These are phyloP conservation scores for Monosporascus sp. DNA, from an alignment of 2,329 filamentous ascomycete genomes.

Conservation along the genomic window DNA sequence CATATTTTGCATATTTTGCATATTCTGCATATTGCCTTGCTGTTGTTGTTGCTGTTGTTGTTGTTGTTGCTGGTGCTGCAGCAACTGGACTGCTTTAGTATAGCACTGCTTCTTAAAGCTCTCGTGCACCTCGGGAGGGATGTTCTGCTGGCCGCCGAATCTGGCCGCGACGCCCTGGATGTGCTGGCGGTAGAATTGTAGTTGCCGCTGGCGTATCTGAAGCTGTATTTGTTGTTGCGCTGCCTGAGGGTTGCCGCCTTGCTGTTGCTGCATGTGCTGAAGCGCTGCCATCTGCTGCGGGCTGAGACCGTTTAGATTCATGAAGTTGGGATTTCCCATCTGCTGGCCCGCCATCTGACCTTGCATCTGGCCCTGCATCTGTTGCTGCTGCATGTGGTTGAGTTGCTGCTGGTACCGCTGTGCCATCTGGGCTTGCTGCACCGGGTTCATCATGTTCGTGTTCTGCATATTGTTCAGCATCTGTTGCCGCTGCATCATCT, in stretches of 20 bases:
- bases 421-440: slow-evolving; percentile 34
- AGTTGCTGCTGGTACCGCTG: slow-evolving; percentile 28
- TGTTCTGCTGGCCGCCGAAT: slow-evolving; percentile 37
- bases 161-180: slow-evolving; percentile 29
- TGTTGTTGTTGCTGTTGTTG: slow-evolving; percentile 31
- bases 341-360: slow-evolving; percentile 33
- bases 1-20: slow-evolving; percentile 22
- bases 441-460: slow-evolving; percentile 30
- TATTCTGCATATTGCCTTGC: slow-evolving; percentile 42
- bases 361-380: slow-evolving; percentile 32
- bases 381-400: slow-evolving; percentile 27
- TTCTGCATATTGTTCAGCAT: slow-evolving; percentile 34
- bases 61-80: slow-evolving; percentile 34
- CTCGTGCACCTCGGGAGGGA: slow-evolving; percentile 40
- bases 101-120: slow-evolving; percentile 38
- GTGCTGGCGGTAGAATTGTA: slow-evolving; percentile 32
- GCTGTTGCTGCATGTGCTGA: slow-evolving; percentile 26
- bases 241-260: slow-evolving; percentile 16
- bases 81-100: slow-evolving; percentile 9
- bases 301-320: slow-evolving; percentile 31
- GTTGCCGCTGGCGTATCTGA: slow-evolving; percentile 24
- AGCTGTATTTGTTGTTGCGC: slow-evolving; percentile 22
- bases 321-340: slow-evolving; percentile 37
- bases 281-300: slow-evolving; percentile 24
- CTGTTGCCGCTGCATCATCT: slow-evolving; percentile 37